phyloP scores from a whole-genome alignment of 495 filamentous ascomycete species.

The Aspergillus asperescens region DNA sequence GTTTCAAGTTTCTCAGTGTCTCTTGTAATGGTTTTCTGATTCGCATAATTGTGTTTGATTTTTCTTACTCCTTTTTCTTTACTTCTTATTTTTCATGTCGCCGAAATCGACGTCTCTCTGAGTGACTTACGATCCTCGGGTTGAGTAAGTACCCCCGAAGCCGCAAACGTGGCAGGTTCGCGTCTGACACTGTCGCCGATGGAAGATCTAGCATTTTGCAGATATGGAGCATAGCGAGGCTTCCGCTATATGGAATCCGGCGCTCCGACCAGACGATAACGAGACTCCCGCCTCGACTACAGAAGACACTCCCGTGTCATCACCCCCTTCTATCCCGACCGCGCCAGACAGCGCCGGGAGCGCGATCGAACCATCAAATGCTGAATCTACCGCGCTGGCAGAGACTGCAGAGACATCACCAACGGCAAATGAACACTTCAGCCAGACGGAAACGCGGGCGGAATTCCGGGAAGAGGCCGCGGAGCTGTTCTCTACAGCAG shows the following conservation, averaged over 20 bases:
- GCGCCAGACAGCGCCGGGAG: background rate
- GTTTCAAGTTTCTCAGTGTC: constrained; percentile 6
- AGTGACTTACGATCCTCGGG: constrained; percentile 14
- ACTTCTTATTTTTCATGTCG: constrained; percentile 7
- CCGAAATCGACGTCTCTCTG: background rate
- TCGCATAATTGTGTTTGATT: background rate
- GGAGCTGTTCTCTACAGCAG: background rate
- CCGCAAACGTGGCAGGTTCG: constrained; percentile 14
- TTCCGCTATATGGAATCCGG: constrained; percentile 39
- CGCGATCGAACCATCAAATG: background rate
- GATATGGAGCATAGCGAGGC: constrained; percentile 21
- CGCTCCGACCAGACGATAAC: constrained; percentile 30
- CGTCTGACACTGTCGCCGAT: constrained; percentile 4
- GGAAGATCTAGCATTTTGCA: constrained; percentile 10
- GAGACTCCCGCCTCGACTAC: constrained; percentile 7
- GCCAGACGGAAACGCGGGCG: background rate
- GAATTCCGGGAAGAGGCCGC: background rate
- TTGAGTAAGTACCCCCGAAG: constrained; percentile 6
- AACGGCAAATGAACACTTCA: background rate
- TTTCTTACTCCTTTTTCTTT: background rate
- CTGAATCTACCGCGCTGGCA: background rate
- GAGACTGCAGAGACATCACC: background rate
- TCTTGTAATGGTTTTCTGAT: constrained; percentile 2
- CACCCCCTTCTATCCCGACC: no score
- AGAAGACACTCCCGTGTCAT: constrained; percentile 8